Percentiles rank a stretch among this genome's conserved stretches.
Conservation (phyloP, 371 early-diverging fungal species). For the Mucor sp. region DNA sequence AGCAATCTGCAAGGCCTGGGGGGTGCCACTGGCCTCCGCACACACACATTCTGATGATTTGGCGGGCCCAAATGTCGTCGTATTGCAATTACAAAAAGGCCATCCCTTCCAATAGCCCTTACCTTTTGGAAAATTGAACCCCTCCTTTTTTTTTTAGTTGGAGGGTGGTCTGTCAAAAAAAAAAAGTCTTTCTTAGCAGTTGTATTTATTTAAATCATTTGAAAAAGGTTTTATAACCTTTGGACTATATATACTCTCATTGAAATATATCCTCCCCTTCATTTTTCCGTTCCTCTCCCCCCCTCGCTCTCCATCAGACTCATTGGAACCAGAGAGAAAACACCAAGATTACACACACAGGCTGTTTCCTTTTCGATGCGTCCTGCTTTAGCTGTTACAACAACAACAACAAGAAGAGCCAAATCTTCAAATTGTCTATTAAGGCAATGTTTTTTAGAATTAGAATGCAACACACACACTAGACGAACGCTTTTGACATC, state of each 20-base stretch:
- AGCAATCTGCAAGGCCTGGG: conserved; percentile 3
- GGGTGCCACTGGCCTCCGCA: not conserved
- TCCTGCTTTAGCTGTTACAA: conserved; percentile 28
- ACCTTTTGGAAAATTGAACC: conserved; percentile 3
- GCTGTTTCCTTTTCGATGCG: conserved; percentile 19
- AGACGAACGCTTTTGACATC: conserved; percentile 10
- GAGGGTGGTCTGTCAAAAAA: conserved; percentile 4
- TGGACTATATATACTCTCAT: conserved; percentile 1
- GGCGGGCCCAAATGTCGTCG: not conserved
- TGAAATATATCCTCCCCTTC: not conserved
- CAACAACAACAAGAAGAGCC: conserved; percentile 26
- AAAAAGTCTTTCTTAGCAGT: conserved; percentile 4
- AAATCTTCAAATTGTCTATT: conserved; percentile 23
- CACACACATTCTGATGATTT: not conserved
- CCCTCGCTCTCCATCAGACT: not conserved
- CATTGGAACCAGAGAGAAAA: not conserved
- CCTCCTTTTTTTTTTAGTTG: conserved; percentile 5
- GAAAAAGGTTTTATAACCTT: conserved; percentile 3
- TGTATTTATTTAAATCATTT: conserved; percentile 1
- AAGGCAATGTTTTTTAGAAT: conserved; percentile 10
- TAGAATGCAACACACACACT: conserved; percentile 1
- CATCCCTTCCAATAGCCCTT: not conserved
- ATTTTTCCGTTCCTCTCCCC: not conserved
- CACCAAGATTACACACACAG: not conserved
- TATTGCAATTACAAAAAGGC: not conserved